Evolutionary conservation across 2,329 filamentous ascomycete species (phyloP).

Genomic region (Colletotrichum incanum): DNA sequence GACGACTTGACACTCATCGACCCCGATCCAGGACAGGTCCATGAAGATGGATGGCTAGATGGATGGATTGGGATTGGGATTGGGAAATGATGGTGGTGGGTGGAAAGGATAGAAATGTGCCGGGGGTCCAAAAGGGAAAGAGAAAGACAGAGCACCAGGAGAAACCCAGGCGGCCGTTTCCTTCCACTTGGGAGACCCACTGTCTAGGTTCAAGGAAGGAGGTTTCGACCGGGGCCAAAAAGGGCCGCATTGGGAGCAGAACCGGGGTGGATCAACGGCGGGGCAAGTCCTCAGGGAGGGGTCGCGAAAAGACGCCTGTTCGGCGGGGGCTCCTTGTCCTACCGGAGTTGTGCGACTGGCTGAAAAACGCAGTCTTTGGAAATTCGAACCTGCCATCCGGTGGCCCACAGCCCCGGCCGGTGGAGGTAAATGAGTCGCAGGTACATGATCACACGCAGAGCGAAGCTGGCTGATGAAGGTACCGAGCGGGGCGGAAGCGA

Average conservation of each 20-base stretch:
- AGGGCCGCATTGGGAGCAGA: not conserved
- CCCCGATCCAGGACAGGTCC: not conserved
- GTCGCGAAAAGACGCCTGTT: constrained; percentile 25
- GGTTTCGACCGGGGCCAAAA: constrained; percentile 11
- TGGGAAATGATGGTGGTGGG: constrained; percentile 1
- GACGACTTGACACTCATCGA: not conserved
- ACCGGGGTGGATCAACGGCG: constrained; percentile 8
- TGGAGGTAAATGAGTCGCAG: constrained; percentile 40
- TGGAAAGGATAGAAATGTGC: not conserved
- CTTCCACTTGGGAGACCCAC: constrained; percentile 35
- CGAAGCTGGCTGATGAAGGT: constrained; percentile 20
- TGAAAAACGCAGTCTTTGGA: constrained; percentile 28
- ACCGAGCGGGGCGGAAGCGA: constrained; percentile 5
- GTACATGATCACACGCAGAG: constrained; percentile 38
- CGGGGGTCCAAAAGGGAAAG: constrained; percentile 16
- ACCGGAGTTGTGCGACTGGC: constrained; percentile 23
- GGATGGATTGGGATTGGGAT: constrained; percentile 8
- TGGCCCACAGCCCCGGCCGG: constrained; percentile 23
- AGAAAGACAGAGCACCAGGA: not conserved
- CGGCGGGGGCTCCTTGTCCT: constrained; percentile 27
- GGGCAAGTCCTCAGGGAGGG: constrained; percentile 30
- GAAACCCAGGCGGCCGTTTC: constrained; percentile 36
- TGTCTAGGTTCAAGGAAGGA: constrained; percentile 24
- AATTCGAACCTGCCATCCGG: constrained; percentile 39
- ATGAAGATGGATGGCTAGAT: not conserved